phyloP scores from a whole-genome alignment of 2,329 filamentous ascomycete species.

The Trichoderma guizhouense region DNA sequence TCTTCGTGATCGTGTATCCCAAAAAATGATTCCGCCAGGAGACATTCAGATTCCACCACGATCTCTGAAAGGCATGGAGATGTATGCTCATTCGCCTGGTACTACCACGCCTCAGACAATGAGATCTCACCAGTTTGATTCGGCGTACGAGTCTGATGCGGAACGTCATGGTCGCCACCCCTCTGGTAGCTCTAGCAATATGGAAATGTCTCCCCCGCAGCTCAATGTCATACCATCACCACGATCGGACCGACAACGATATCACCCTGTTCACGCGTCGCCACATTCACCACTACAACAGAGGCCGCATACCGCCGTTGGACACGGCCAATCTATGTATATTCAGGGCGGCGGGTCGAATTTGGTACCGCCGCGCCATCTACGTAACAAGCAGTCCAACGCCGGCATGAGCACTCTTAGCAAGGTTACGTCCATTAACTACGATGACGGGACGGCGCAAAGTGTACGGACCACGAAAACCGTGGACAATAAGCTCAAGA shows the following conservation, averaged over 20 bases:
- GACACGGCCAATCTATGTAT: slow-evolving; percentile 25
- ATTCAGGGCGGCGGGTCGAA: slow-evolving; percentile 27
- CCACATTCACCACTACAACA: slow-evolving; percentile 63
- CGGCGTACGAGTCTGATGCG: slow-evolving; percentile 47
- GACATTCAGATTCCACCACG: slow-evolving; percentile 52
- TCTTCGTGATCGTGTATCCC: slow-evolving; percentile 51
- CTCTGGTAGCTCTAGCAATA: slow-evolving; percentile 34
- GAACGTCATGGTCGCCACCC: slow-evolving; percentile 38
- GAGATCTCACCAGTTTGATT: slow-evolving; percentile 38
- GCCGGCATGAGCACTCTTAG: slow-evolving; percentile 58
- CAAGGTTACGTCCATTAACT: slow-evolving; percentile 48
- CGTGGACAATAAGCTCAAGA: slow-evolving; percentile 50
- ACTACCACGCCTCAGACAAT: slow-evolving; percentile 33
- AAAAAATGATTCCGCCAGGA: slow-evolving; percentile 50
- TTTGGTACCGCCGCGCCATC: slow-evolving; percentile 37
- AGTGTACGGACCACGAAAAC: slow-evolving; percentile 28
- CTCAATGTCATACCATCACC: slow-evolving; percentile 32
- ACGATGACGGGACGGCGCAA: slow-evolving; percentile 35
- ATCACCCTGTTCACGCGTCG: slow-evolving; percentile 59
- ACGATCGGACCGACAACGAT: slow-evolving; percentile 43
- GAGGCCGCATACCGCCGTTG: slow-evolving; percentile 51
- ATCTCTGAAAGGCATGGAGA: slow-evolving; percentile 20
- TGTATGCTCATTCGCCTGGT: slow-evolving; percentile 27
- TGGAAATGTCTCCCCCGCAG: slow-evolving; percentile 25
- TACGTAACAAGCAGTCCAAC: slow-evolving; percentile 50